These are phyloP conservation scores for Paraleonurus japonicus DNA, from an alignment of 257 asterid species.

Conservation along the genomic window DNA sequence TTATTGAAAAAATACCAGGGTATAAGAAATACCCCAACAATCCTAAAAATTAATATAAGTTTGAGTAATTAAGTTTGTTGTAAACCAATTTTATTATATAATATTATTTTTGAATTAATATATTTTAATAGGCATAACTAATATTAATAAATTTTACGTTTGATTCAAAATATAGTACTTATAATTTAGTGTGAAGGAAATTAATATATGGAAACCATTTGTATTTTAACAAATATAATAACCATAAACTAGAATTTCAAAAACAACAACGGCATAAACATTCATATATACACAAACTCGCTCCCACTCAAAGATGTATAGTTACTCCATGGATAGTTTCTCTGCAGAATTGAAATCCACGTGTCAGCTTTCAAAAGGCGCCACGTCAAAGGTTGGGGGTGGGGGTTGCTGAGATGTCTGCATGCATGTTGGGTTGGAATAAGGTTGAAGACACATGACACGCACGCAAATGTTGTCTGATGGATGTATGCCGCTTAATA, in stretches of 20 bases:
- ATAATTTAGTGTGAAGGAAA: not conserved
- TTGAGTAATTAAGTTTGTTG: no score
- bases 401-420: conserved; percentile 16
- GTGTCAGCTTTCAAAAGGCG: not conserved
- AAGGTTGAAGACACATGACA: not conserved
- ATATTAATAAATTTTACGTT: no score
- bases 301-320: not conserved
- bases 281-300: not conserved
- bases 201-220: not conserved
- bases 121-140: no score
- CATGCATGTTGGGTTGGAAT: not conserved
- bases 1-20: no score
- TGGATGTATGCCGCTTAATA: not conserved
- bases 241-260: no score
- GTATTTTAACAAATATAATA: not conserved
- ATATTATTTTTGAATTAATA: no score
- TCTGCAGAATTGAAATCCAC: not conserved
- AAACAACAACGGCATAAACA: no score
- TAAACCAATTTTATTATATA: no score
- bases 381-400: not conserved
- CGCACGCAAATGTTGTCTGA: conserved; percentile 10
- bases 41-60: no score
- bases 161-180: no score
- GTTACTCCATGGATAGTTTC: not conserved
- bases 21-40: no score